A percentile compares a stretch with the other conserved stretches of the same genome.
phyloP scores from a whole-genome alignment of 495 filamentous ascomycete species.

The Hyaloscypha hepaticicola region DNA sequence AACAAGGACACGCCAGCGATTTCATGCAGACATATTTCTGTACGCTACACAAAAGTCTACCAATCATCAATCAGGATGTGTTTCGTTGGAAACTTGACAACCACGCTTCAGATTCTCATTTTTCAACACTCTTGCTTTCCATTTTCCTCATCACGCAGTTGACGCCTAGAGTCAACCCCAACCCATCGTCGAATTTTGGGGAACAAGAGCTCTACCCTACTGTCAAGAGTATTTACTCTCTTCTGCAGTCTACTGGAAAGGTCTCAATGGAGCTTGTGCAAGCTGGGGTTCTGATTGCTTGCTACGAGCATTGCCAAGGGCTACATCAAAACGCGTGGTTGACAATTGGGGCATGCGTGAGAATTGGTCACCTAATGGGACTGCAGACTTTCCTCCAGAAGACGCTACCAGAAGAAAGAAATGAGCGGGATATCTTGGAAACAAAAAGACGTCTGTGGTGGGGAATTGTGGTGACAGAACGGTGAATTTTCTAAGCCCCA shows the following conservation, averaged over 20 bases:
- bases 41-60: slow-evolving; percentile 14
- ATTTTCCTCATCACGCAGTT: slow-evolving; percentile 16
- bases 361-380: slow-evolving; percentile 17
- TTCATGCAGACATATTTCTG: slow-evolving; percentile 16
- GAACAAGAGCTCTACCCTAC: slow-evolving; percentile 16
- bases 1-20: slow-evolving; percentile 6
- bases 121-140: slow-evolving; percentile 16
- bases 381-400: slow-evolving; percentile 5
- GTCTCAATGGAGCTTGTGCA: slow-evolving; percentile 20
- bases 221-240: slow-evolving; percentile 13
- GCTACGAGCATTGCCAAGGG: slow-evolving; percentile 25
- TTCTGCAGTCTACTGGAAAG: slow-evolving; percentile 18
- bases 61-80: slow-evolving; percentile 17
- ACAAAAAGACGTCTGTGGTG: slow-evolving; percentile 22
- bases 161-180: neutral
- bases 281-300: slow-evolving; percentile 20
- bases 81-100: slow-evolving; percentile 14
- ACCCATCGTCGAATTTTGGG: neutral
- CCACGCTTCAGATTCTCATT: slow-evolving; percentile 1
- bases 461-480: slow-evolving; percentile 25
- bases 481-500: slow-evolving; percentile 8
- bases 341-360: slow-evolving; percentile 21
- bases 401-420: neutral
- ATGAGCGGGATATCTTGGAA: slow-evolving; percentile 1
- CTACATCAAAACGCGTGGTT: slow-evolving; percentile 19